These are phyloP conservation scores for Tanacetum coccineum DNA, from an alignment of 129 eudicot species.

Conservation along the genomic window DNA sequence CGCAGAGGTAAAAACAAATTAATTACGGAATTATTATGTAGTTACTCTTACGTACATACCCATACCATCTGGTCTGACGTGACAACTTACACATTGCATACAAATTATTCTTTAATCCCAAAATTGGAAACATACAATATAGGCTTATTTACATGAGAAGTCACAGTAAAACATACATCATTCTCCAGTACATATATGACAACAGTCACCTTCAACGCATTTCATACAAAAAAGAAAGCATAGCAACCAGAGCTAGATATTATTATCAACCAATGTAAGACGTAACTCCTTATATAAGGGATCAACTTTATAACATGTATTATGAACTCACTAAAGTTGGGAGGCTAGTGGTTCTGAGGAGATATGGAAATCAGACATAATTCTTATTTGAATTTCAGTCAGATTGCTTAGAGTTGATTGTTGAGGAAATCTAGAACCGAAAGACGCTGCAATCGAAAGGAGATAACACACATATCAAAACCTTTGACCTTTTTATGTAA, in stretches of 20 bases:
- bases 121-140: slow-evolving; percentile 2
- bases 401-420: slow-evolving; percentile 46
- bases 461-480: neutral
- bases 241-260: no score
- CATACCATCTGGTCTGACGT: no score
- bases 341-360: slow-evolving; percentile 13
- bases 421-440: slow-evolving; percentile 85
- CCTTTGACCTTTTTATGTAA: neutral
- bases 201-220: no score
- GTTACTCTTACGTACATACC: no score
- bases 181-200: no score
- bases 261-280: slow-evolving; percentile 7
- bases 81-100: no score
- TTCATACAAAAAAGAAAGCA: no score
- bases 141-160: slow-evolving; percentile 25
- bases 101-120: no score
- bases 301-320: neutral
- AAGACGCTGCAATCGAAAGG: slow-evolving; percentile 54
- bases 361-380: neutral
- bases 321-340: slow-evolving; percentile 15
- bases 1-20: neutral
- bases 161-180: no score
- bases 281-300: slow-evolving; percentile 14
- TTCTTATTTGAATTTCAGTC: slow-evolving; percentile 26
- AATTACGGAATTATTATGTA: no score